Percentiles rank a stretch among this genome's conserved stretches.
These are phyloP conservation scores for Dictyophora rubrovolvata DNA, from an alignment of 768 basidiomycete genomes.

Conservation along the genomic window DNA sequence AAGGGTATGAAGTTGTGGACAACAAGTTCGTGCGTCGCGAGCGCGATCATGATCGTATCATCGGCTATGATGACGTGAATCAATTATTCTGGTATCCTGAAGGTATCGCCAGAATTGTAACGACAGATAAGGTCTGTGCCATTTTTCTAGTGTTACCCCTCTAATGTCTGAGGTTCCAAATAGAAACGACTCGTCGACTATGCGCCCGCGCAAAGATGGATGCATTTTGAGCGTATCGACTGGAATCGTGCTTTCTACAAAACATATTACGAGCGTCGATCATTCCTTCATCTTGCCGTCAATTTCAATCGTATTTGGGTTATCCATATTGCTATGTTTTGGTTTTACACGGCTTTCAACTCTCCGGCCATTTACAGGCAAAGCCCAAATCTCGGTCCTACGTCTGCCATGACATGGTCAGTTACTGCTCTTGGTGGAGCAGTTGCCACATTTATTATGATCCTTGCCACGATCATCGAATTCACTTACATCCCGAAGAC, in stretches of 20 bases:
- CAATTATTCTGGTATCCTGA: constrained; percentile 99
- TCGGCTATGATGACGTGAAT: constrained; percentile 98
- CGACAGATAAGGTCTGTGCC: constrained; percentile 71
- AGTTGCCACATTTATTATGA: constrained; percentile 95
- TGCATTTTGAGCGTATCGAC: constrained; percentile 94
- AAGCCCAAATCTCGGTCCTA: constrained; percentile 36
- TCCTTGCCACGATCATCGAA: constrained; percentile 85
- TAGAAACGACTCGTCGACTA: constrained; percentile 88
- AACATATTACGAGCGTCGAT: constrained; percentile 96
- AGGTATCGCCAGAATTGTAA: constrained; percentile 84
- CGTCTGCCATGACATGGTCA: constrained; percentile 82
- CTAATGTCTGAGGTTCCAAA: constrained; percentile 3
- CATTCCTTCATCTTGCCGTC: constrained; percentile 92
- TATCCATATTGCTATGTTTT: constrained; percentile 89
- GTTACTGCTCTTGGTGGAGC: constrained; percentile 91
- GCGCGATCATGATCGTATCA: constrained; percentile 85
- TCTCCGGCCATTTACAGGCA: constrained; percentile 75
- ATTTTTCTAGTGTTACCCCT: background rate
- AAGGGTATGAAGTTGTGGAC: constrained; percentile 93
- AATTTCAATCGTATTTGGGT: constrained; percentile 99
- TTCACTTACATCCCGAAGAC: constrained; percentile 97
- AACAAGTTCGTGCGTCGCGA: constrained; percentile 92
- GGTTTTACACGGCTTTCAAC: constrained; percentile 94
- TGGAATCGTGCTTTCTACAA: constrained; percentile 98
- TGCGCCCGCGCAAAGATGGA: constrained; percentile 84